phyloP scores from a whole-genome alignment of 1,284 basidiomycete genomes.

The Flammula alnicola region DNA sequence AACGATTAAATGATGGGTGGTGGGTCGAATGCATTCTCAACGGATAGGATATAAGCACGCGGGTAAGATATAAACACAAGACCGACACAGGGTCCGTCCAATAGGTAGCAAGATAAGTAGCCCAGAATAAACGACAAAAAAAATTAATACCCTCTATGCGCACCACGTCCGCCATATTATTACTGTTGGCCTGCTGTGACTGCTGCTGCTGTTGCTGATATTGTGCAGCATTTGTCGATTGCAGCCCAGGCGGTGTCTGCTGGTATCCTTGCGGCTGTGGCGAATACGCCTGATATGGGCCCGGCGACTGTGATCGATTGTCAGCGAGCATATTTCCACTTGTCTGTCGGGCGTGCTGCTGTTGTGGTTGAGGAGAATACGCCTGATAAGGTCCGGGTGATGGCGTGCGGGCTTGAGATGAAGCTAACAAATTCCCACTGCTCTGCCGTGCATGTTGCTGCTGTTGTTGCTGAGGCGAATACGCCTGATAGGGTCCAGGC shows the following conservation, averaged over 20 bases:
- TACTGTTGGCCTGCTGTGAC: conserved; percentile 30
- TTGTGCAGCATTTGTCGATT: conserved; percentile 15
- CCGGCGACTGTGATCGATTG: conserved; percentile 22
- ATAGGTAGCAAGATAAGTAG: not conserved
- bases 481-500: conserved; percentile 16
- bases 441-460: conserved; percentile 27
- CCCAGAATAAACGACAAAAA: conserved; percentile 8
- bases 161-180: conserved; percentile 48
- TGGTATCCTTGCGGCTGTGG: conserved; percentile 21
- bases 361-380: conserved; percentile 23
- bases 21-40: not conserved
- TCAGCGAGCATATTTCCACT: conserved; percentile 25
- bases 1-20: conserved; percentile 3
- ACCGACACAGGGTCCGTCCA: not conserved
- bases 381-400: conserved; percentile 27
- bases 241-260: conserved; percentile 23
- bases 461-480: conserved; percentile 24
- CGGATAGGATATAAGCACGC: conserved; percentile 1
- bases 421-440: conserved; percentile 27
- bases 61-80: conserved; percentile 3
- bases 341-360: conserved; percentile 22
- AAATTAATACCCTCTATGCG: conserved; percentile 37
- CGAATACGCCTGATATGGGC: conserved; percentile 26
- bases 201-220: conserved; percentile 29
- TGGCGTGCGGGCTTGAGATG: conserved; percentile 11